Percentiles rank a stretch among this genome's conserved stretches.
Evolutionary conservation across 352 stramenopile species (phyloP).

Genomic region (Thalassiosira pacifica): DNA sequence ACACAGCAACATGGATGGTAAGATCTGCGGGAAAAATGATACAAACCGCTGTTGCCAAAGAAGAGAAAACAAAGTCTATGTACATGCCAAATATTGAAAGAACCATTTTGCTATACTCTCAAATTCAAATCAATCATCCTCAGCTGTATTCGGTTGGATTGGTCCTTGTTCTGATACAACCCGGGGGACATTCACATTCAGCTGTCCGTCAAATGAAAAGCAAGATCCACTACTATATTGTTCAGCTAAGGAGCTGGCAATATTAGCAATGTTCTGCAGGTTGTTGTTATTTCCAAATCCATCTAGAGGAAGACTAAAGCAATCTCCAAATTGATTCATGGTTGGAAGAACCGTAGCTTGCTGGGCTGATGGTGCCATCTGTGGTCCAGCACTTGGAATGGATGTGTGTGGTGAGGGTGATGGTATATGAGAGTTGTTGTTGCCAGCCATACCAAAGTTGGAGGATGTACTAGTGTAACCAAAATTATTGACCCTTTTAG

Average conservation of each 20-base stretch:
- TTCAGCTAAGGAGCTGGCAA: neutral
- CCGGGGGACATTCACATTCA: slow-evolving; percentile 24
- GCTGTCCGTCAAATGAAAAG: neutral
- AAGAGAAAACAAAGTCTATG: neutral
- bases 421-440: neutral
- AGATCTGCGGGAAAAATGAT: neutral
- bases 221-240: too few species aligned
- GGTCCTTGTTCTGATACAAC: slow-evolving; percentile 36
- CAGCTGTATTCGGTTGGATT: slow-evolving; percentile 4
- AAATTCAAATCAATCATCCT: neutral
- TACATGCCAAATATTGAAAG: neutral
- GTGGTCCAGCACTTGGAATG: neutral
- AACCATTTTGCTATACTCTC: neutral
- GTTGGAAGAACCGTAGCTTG: neutral
- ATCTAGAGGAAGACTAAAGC: slow-evolving; percentile 9
- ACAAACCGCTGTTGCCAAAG: neutral
- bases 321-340: neutral
- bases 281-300: slow-evolving; percentile 6
- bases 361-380: neutral
- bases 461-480: too few species aligned
- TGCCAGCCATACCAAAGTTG: neutral
- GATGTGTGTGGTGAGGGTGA: neutral
- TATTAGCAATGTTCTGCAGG: neutral
- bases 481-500: neutral
- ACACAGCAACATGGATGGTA: neutral